phyloP scores from a whole-genome alignment of 2,329 filamentous ascomycete species.

The Fusarium anthophilum region DNA sequence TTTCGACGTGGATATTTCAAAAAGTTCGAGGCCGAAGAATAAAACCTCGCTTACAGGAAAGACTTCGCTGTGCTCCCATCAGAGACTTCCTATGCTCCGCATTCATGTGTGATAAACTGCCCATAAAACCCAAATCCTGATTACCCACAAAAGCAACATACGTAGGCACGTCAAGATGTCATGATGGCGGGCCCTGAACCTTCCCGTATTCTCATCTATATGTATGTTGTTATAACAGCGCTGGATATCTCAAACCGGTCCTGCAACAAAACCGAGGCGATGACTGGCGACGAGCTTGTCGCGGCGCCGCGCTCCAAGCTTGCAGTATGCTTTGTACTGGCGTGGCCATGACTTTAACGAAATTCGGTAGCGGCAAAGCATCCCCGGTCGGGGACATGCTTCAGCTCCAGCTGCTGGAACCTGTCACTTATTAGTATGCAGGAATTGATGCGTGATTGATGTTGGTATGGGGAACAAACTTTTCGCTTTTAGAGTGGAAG shows the following conservation, averaged over 20 bases:
- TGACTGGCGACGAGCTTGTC: slow-evolving; percentile 1
- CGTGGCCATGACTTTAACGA: slow-evolving; percentile 44
- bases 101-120: slow-evolving; percentile 28
- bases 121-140: slow-evolving; percentile 27
- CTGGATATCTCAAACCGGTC: slow-evolving; percentile 12
- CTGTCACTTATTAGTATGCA: slow-evolving; percentile 54
- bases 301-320: slow-evolving; percentile 3
- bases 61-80: slow-evolving; percentile 33
- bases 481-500: slow-evolving; percentile 97
- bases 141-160: slow-evolving; percentile 21
- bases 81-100: slow-evolving; percentile 37
- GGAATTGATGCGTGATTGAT: neutral
- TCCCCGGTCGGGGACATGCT: slow-evolving; percentile 85
- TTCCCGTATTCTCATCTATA: slow-evolving; percentile 39
- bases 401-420: slow-evolving; percentile 91
- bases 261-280: slow-evolving; percentile 11
- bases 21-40: slow-evolving; percentile 57
- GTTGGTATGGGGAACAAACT: slow-evolving; percentile 66
- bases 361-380: slow-evolving; percentile 92
- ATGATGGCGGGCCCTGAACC: slow-evolving; percentile 32
- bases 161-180: slow-evolving; percentile 26
- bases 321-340: neutral
- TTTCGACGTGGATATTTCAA: slow-evolving; percentile 69
- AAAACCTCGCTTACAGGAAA: slow-evolving; percentile 36
- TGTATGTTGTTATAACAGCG: slow-evolving; percentile 34